These are phyloP conservation scores for Venturia oleaginea DNA, from an alignment of 2,329 filamentous ascomycete genomes.

Conservation along the genomic window DNA sequence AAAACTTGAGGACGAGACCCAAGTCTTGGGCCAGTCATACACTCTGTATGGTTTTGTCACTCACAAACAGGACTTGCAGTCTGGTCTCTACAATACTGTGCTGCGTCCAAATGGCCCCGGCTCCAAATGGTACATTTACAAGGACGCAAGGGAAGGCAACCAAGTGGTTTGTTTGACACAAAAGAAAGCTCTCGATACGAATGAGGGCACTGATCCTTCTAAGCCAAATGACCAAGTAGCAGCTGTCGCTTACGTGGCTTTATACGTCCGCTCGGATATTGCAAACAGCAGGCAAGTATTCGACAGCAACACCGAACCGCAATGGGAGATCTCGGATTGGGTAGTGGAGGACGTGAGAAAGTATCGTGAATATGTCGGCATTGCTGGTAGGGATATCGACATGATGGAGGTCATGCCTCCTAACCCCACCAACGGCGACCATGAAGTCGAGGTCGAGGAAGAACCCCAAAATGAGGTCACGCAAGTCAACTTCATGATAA, in stretches of 20 bases:
- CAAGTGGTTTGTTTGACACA: conserved; percentile 48
- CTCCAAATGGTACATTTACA: conserved; percentile 51
- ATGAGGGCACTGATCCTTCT: conserved; percentile 38
- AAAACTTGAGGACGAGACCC: conserved; percentile 45
- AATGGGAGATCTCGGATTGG: conserved; percentile 36
- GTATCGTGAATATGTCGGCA: neutral
- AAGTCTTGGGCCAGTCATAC: conserved; percentile 40
- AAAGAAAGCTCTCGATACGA: conserved; percentile 43
- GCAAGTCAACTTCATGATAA: conserved; percentile 24
- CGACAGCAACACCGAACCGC: conserved; percentile 33
- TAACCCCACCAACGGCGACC: conserved; percentile 8
- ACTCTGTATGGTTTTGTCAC: conserved; percentile 52
- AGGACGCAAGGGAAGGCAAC: conserved; percentile 44
- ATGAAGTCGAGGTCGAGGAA: conserved; percentile 10
- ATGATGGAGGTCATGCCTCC: conserved; percentile 4
- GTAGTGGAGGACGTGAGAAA: conserved; percentile 25
- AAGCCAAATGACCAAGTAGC: conserved; percentile 33
- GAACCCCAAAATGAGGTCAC: conserved; percentile 18
- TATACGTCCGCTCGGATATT: conserved; percentile 47
- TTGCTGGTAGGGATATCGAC: neutral
- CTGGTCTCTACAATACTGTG: conserved; percentile 51
- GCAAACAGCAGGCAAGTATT: conserved; percentile 23
- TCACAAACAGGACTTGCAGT: conserved; percentile 50
- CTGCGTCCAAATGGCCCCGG: conserved; percentile 48
- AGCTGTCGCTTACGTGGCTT: conserved; percentile 42